Evolutionary conservation across 305 asterid genomes (phyloP), one percentile per base, ranked within the genome.

Genomic region (Fraxinus sp.): DNA sequence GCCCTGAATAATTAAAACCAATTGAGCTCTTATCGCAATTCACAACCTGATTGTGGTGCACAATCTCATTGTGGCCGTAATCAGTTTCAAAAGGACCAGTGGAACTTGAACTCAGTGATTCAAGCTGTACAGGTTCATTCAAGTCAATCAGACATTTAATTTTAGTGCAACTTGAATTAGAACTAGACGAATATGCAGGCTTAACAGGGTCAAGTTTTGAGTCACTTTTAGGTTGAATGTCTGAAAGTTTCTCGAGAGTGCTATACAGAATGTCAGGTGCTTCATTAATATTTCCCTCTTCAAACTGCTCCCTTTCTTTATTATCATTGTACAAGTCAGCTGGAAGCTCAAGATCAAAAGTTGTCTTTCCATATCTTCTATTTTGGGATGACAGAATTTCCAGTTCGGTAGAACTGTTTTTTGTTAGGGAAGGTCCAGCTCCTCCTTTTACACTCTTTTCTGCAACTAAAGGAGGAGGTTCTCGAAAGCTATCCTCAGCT

Each of bases 101-200:
- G 68, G 89, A 85, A 83, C 59, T 86, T 68, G 85, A 79, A 74
- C 81, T 77, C 32, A 70, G 83, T n/a, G 87, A 72, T 52, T 92
- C 93, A 10, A 82, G 80, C 77, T 85, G 85, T 68, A 87, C n/a
- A 20, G 98, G 96, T 74, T 91, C 95, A 80, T 93, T 94, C 88
- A 94, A 90, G 91, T 94, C 97, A 36, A 94, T 78, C 81, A 85
- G 88, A 83, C 84, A 77, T 30, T 11, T 77, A 59, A 18, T 78
- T 64, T 86, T 84, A 81, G 79, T 35, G 85, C 84, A 74, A 52
- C 76, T 87, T 62, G 85, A 78, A 83, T 85, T 77, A 22, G 81
- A 83, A 84, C 86, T 28, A 2, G 87, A 79, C 39, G 85, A 79
- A 75, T 80, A 86, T 79, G 84, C 82, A 0, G 81, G 79, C 76